Evolutionary conservation across 2,329 filamentous ascomycete species (phyloP).

Genomic region (Rosellinia necatrix): DNA sequence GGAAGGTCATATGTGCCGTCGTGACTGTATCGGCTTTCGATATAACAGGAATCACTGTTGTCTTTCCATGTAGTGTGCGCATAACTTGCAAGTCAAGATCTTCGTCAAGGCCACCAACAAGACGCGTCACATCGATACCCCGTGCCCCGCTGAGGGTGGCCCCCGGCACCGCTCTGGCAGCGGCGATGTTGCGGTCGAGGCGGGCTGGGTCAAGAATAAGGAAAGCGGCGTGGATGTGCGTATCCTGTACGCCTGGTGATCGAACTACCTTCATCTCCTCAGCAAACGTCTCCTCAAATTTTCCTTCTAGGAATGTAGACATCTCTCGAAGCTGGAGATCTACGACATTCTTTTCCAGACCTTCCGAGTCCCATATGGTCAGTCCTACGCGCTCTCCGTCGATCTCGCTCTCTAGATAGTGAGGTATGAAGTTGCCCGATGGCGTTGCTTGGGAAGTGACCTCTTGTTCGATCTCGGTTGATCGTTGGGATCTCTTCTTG

Average conservation of each 20-base stretch:
- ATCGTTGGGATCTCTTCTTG: constrained; percentile 69
- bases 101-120: constrained; percentile 77
- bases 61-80: constrained; percentile 86
- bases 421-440: constrained; percentile 76
- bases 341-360: constrained; percentile 91
- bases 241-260: constrained; percentile 90
- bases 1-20: constrained; percentile 87
- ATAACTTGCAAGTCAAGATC: constrained; percentile 90
- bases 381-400: constrained; percentile 89
- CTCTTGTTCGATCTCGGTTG: constrained; percentile 58
- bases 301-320: constrained; percentile 90
- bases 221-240: constrained; percentile 96
- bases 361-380: constrained; percentile 95
- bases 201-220: constrained; percentile 85
- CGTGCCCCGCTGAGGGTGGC: constrained; percentile 55
- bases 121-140: constrained; percentile 53
- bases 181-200: constrained; percentile 80
- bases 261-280: constrained; percentile 98
- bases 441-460: constrained; percentile 57
- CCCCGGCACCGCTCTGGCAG: constrained; percentile 59
- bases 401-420: constrained; percentile 93
- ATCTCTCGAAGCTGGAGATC: constrained; percentile 94
- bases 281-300: constrained; percentile 96
- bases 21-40: constrained; percentile 97
- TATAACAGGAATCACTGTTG: constrained; percentile 92